A percentile compares a stretch with the other conserved stretches of the same genome.
These are phyloP conservation scores for Aleurites moluccanus DNA, from an alignment of 441 rosid species.

Conservation along the genomic window DNA sequence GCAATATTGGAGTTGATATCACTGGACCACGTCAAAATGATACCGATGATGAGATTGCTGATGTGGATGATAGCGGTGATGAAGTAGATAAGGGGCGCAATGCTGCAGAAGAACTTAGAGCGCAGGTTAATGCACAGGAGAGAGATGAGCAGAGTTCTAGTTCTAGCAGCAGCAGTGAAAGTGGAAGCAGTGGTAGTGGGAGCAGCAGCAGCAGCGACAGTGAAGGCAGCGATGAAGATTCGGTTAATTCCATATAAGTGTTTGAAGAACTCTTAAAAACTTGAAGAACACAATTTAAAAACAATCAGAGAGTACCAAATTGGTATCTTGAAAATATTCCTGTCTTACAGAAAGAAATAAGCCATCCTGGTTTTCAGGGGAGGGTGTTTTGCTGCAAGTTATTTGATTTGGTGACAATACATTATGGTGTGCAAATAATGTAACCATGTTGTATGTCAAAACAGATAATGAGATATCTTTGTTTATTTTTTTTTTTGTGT, in stretches of 20 bases:
- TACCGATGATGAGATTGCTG: constrained; percentile 81
- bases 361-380: neutral
- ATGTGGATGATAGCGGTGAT: constrained; percentile 61
- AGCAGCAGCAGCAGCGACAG: constrained; percentile 62
- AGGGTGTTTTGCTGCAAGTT: neutral
- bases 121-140: constrained; percentile 66
- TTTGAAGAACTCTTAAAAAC: neutral
- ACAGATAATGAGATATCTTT: neutral
- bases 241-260: constrained; percentile 56
- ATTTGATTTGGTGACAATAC: neutral
- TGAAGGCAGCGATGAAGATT: constrained; percentile 67
- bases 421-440: neutral
- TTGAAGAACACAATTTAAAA: neutral
- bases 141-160: constrained; percentile 41
- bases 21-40: constrained; percentile 39
- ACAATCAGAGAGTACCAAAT: constrained; percentile 2
- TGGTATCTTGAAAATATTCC: neutral
- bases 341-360: constrained; percentile 8
- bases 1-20: constrained; percentile 28
- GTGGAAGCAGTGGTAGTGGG: constrained; percentile 53
- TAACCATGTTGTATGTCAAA: neutral
- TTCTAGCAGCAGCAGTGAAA: constrained; percentile 67
- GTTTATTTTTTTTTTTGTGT: neutral
- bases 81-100: constrained; percentile 68
- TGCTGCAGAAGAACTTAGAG: constrained; percentile 89